Evolutionary conservation across 148 eudicot genomes (phyloP).

Genomic region (Suaeda aralocaspica): DNA sequence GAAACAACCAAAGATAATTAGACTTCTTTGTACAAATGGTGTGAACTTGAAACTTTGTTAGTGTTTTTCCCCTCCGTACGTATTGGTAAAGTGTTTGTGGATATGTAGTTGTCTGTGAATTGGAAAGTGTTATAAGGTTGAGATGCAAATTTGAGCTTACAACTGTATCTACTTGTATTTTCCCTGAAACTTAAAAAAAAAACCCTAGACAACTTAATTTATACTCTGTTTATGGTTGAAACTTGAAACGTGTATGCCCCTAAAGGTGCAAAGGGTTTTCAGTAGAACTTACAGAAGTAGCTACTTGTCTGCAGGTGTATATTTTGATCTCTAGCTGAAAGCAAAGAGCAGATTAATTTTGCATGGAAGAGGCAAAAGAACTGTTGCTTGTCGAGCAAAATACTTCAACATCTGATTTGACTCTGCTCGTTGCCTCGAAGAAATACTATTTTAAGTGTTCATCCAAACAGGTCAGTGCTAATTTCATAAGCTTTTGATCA

Average conservation of each 20-base stretch:
- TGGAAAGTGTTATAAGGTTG: neutral
- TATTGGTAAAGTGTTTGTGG: neutral
- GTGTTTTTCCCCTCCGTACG: neutral
- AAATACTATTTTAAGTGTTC: neutral
- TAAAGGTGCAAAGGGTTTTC: neutral
- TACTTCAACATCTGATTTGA: neutral
- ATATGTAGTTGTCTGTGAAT: neutral
- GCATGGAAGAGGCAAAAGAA: neutral
- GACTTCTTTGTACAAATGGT: neutral
- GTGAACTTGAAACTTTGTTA: neutral
- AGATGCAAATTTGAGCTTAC: neutral
- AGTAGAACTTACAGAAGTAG: neutral
- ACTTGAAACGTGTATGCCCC: too few species aligned
- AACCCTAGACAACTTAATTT: neutral
- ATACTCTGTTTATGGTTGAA: too few species aligned
- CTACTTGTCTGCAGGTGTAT: neutral
- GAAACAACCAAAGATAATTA: neutral
- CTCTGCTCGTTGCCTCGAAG: neutral
- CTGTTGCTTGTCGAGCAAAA: neutral
- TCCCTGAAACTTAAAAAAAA: neutral
- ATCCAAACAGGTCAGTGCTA: conserved; percentile 9
- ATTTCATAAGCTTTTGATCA: neutral
- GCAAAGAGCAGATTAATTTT: neutral
- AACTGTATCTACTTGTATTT: neutral
- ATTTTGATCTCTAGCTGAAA: conserved; percentile 5